Evolutionary conservation across 306 rosid species (phyloP).

Genomic region (Notholithocarpus densiflorus): DNA sequence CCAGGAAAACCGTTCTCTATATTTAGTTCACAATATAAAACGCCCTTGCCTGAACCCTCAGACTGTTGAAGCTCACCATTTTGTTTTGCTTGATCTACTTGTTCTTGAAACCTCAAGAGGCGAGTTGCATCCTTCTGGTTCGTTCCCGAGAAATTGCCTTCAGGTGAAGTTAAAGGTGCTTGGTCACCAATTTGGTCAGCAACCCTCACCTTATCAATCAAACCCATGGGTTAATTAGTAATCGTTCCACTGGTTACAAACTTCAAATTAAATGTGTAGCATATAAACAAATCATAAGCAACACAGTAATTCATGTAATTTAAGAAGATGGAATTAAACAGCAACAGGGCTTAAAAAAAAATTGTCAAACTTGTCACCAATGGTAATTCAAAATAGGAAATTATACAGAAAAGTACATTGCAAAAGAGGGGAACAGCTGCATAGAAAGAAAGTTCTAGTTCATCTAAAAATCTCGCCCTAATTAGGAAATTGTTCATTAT

Average conservation of each 20-base stretch:
- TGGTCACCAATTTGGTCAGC: slow-evolving; percentile 36
- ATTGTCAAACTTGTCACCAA: neutral
- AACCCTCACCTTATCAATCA: slow-evolving; percentile 62
- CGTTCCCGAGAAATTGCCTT: slow-evolving; percentile 32
- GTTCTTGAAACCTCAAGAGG: slow-evolving; percentile 23
- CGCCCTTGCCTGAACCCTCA: slow-evolving; percentile 55
- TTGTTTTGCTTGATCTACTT: slow-evolving; percentile 34
- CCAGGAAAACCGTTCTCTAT: slow-evolving; percentile 31
- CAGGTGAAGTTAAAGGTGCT: slow-evolving; percentile 29
- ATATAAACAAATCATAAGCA: neutral
- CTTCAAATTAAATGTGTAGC: neutral
- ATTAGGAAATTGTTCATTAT: neutral
- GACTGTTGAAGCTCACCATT: slow-evolving; percentile 35
- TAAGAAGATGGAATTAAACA: neutral
- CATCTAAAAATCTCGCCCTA: neutral
- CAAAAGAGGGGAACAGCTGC: neutral
- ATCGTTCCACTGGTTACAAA: neutral
- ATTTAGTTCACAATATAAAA: slow-evolving; percentile 36
- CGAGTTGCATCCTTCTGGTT: slow-evolving; percentile 41
- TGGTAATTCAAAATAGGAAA: neutral
- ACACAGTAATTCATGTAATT: neutral
- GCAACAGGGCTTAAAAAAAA: neutral
- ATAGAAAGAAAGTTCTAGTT: neutral
- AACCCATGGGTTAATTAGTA: slow-evolving; percentile 26
- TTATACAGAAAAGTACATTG: neutral